Percentiles rank a stretch among this genome's conserved stretches.
phyloP scores from a whole-genome alignment of 192 early-diverging fungal genomes.

The Ambispora gerdemannii region DNA sequence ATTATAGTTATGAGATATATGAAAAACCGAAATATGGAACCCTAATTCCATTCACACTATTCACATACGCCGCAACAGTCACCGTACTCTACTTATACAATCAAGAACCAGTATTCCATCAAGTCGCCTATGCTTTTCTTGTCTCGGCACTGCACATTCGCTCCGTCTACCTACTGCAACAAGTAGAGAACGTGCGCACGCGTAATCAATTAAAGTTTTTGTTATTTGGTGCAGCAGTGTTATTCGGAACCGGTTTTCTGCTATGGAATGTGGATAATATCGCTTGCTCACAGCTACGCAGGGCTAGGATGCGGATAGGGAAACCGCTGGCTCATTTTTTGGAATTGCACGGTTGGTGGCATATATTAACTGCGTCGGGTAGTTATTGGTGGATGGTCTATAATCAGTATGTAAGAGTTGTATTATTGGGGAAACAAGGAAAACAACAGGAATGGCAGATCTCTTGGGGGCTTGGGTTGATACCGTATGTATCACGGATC shows the following conservation, averaged over 20 bases:
- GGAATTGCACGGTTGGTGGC: conserved; percentile 68
- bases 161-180: conserved; percentile 41
- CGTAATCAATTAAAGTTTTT: conserved; percentile 35
- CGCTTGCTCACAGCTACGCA: conserved; percentile 59
- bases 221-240: conserved; percentile 34
- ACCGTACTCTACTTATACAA: conserved; percentile 61
- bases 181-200: conserved; percentile 30
- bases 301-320: conserved; percentile 45
- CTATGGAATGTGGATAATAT: conserved; percentile 82
- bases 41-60: conserved; percentile 45
- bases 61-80: conserved; percentile 52
- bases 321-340: conserved; percentile 50
- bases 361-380: conserved; percentile 58
- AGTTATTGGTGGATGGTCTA: conserved; percentile 54
- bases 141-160: conserved; percentile 50
- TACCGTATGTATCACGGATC: conserved; percentile 45
- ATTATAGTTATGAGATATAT: conserved; percentile 46
- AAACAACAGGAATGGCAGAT: conserved; percentile 37
- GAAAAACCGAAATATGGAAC: conserved; percentile 41
- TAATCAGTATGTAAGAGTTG: conserved; percentile 53
- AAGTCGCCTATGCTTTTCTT: conserved; percentile 56
- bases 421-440: conserved; percentile 40
- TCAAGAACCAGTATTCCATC: conserved; percentile 70
- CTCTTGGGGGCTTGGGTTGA: conserved; percentile 31
- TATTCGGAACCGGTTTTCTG: conserved; percentile 55